Evolutionary conservation across 2,329 filamentous ascomycete species (phyloP).

Genomic region (Penicillium hesseltinei): DNA sequence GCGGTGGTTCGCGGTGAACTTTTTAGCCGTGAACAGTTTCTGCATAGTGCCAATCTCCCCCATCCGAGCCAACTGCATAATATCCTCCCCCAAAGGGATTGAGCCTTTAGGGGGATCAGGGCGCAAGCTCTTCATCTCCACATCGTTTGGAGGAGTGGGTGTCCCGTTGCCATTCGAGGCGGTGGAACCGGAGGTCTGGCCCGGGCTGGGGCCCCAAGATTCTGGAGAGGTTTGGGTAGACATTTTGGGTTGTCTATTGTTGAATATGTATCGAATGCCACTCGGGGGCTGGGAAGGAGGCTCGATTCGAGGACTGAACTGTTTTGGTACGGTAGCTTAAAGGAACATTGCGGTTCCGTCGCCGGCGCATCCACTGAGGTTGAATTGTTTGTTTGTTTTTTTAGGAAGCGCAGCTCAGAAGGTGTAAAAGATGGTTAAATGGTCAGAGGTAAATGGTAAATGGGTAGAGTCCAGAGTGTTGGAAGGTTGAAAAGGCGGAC

Average conservation of each 20-base stretch:
- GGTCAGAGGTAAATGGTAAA: background rate
- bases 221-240: conserved; percentile 30
- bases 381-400: background rate
- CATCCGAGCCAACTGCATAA: conserved; percentile 91
- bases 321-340: conserved; percentile 8
- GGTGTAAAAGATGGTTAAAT: background rate
- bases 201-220: conserved; percentile 24
- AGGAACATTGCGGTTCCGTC: conserved; percentile 14
- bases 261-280: background rate
- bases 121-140: conserved; percentile 42
- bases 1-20: conserved; percentile 75
- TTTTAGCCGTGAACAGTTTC: conserved; percentile 80
- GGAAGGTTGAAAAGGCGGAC: conserved; percentile 1
- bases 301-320: conserved; percentile 8
- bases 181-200: conserved; percentile 25
- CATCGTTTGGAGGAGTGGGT: conserved; percentile 31
- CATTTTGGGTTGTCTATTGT: conserved; percentile 18
- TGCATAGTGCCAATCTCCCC: conserved; percentile 86
- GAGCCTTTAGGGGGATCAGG: conserved; percentile 33
- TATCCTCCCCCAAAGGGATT: conserved; percentile 64
- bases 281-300: conserved; percentile 9
- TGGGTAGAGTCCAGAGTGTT: background rate
- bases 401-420: background rate
- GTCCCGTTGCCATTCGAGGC: conserved; percentile 32
- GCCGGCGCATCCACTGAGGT: conserved; percentile 1